A percentile compares a stretch with the other conserved stretches of the same genome.
phyloP scores from a whole-genome alignment of 495 filamentous ascomycete genomes.

The Tuber magnatum region DNA sequence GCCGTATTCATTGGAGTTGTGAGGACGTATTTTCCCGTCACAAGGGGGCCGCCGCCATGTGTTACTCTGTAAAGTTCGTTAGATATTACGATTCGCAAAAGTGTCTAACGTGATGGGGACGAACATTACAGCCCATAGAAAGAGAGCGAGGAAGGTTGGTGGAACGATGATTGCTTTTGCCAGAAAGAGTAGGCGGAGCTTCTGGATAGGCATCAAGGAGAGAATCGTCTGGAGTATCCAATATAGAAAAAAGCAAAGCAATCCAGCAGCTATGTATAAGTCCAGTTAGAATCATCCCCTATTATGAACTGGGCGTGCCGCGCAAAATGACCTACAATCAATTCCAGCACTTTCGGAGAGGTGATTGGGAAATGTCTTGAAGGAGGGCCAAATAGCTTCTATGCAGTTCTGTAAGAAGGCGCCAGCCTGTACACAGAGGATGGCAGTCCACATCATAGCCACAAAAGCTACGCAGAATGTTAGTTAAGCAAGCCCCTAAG shows the following conservation, averaged over 20 bases:
- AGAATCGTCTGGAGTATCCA: slow-evolving; percentile 47
- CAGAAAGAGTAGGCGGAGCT: slow-evolving; percentile 52
- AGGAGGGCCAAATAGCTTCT: slow-evolving; percentile 59
- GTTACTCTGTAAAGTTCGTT: slow-evolving; percentile 34
- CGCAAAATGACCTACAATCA: slow-evolving; percentile 39
- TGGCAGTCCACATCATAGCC: slow-evolving; percentile 49
- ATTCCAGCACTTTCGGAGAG: slow-evolving; percentile 46
- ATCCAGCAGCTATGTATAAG: slow-evolving; percentile 41
- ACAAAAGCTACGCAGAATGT: slow-evolving; percentile 45
- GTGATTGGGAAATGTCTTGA: slow-evolving; percentile 50
- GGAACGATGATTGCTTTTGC: slow-evolving; percentile 51
- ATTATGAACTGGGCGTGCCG: neutral
- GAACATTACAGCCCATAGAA: slow-evolving; percentile 48
- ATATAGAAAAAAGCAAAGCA: slow-evolving; percentile 50
- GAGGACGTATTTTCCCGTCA: slow-evolving; percentile 40
- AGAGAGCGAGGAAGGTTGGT: slow-evolving; percentile 47
- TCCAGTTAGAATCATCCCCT: neutral
- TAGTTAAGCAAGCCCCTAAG: slow-evolving; percentile 18
- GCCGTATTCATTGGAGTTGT: slow-evolving; percentile 44
- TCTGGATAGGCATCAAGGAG: slow-evolving; percentile 47
- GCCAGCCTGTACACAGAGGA: slow-evolving; percentile 48
- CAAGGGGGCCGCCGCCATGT: slow-evolving; percentile 43
- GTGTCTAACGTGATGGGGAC: neutral
- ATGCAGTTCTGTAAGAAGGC: slow-evolving; percentile 46
- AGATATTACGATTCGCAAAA: neutral